A percentile compares a stretch with the other conserved stretches of the same genome.
Evolutionary conservation across 2,329 filamentous ascomycete genomes (phyloP).

Genomic region (Ophiostoma sp.): DNA sequence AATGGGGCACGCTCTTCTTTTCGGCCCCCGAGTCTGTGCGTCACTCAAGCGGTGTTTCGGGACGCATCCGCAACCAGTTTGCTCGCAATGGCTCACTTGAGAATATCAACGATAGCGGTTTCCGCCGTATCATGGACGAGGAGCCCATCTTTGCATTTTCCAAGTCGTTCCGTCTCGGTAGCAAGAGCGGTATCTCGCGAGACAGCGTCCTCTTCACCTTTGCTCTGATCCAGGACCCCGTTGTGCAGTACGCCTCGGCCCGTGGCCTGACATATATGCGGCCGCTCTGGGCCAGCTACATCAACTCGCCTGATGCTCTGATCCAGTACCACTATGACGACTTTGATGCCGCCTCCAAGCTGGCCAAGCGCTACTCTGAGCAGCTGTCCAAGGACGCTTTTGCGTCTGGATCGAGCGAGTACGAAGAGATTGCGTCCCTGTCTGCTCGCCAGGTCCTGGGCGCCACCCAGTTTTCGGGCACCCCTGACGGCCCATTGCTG

Average conservation of each 20-base stretch:
- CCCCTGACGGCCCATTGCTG: conserved; percentile 62
- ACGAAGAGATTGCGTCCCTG: conserved; percentile 71
- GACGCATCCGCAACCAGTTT: conserved; percentile 61
- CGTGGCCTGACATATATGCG: conserved; percentile 72
- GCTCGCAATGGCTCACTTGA: conserved; percentile 60
- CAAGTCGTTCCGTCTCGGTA: conserved; percentile 51
- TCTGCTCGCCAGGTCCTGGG: conserved; percentile 74
- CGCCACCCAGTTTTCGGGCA: conserved; percentile 67
- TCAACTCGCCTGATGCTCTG: conserved; percentile 54
- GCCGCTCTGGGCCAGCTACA: conserved; percentile 74
- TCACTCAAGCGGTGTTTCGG: conserved; percentile 67
- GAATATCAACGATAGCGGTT: conserved; percentile 48
- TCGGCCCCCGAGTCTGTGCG: conserved; percentile 62
- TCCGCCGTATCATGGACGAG: conserved; percentile 66
- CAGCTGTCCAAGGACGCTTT: conserved; percentile 68
- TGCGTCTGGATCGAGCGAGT: conserved; percentile 66
- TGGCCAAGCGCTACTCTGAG: conserved; percentile 66
- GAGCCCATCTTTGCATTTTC: conserved; percentile 78
- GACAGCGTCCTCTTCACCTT: conserved; percentile 67
- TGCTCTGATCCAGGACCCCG: conserved; percentile 68
- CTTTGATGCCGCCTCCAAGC: conserved; percentile 54
- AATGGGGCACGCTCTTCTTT: conserved; percentile 80
- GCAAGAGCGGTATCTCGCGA: conserved; percentile 26
- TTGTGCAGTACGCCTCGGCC: conserved; percentile 71
- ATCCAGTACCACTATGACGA: conserved; percentile 71